A percentile compares a stretch with the other conserved stretches of the same genome.
Evolutionary conservation across 1,284 basidiomycete species (phyloP).

Genomic region (Leucoagaricus sp.): DNA sequence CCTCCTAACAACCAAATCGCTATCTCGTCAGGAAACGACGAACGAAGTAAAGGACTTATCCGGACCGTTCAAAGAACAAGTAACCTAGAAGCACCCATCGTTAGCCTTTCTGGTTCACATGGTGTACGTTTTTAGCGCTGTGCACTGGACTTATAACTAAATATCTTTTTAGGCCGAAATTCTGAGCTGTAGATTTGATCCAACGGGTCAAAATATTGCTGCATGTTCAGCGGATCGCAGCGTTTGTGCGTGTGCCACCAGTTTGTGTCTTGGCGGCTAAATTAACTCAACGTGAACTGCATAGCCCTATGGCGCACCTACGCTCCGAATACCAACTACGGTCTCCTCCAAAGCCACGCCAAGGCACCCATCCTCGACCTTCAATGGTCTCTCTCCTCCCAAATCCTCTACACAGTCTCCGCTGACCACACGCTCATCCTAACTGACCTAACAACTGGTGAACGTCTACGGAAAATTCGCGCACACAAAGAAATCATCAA

Average conservation of each 20-base stretch:
- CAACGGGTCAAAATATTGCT: constrained; percentile 80
- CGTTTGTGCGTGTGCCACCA: constrained; percentile 57
- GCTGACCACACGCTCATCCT: constrained; percentile 82
- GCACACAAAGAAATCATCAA: constrained; percentile 92
- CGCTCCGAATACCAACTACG: constrained; percentile 80
- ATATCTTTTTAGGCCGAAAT: constrained; percentile 61
- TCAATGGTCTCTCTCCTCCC: constrained; percentile 76
- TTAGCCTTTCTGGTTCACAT: constrained; percentile 77
- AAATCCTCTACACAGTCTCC: constrained; percentile 76
- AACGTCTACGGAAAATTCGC: constrained; percentile 71
- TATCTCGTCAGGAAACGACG: constrained; percentile 72
- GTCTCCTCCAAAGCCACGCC: constrained; percentile 69
- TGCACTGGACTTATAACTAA: constrained; percentile 1
- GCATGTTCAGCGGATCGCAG: constrained; percentile 81
- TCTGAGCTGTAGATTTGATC: constrained; percentile 78
- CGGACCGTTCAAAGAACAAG: constrained; percentile 80
- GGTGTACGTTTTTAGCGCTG: constrained; percentile 44
- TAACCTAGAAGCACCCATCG: constrained; percentile 77
- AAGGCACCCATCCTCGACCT: constrained; percentile 82
- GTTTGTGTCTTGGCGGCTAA: not conserved
- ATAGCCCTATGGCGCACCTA: constrained; percentile 82
- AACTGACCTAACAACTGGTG: constrained; percentile 77
- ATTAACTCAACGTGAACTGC: constrained; percentile 1
- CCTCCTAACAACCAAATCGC: constrained; percentile 69
- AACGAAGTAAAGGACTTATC: constrained; percentile 72